These are phyloP conservation scores for Eustoma russellianum DNA, from an alignment of 257 asterid genomes.

Conservation along the genomic window DNA sequence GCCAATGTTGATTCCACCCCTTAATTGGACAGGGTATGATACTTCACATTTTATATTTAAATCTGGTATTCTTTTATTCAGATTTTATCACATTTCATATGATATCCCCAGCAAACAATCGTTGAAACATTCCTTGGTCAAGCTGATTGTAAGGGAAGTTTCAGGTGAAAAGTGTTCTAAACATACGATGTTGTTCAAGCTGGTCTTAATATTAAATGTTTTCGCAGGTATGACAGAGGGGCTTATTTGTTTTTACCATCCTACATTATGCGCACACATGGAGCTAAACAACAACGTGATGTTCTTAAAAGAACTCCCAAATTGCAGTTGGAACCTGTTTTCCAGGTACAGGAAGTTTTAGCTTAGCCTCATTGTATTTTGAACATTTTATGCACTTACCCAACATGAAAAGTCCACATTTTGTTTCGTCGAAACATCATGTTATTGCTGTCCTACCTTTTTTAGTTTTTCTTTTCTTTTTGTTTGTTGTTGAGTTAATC, in stretches of 20 bases:
- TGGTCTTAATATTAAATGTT: not conserved
- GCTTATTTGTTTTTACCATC: slow-evolving; percentile 93
- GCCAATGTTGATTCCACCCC: slow-evolving; percentile 98
- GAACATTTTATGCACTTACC: slow-evolving; percentile 2
- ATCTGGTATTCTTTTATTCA: no score
- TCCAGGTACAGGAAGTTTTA: slow-evolving; percentile 35
- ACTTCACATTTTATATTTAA: not conserved
- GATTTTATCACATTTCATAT: no score
- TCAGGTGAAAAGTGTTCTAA: not conserved
- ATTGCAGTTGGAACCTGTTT: slow-evolving; percentile 61
- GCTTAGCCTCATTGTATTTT: not conserved
- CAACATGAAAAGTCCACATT: not conserved
- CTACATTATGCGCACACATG: slow-evolving; percentile 94
- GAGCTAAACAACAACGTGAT: slow-evolving; percentile 87
- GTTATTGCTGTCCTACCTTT: not conserved
- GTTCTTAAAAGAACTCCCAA: slow-evolving; percentile 65
- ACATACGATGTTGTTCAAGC: slow-evolving; percentile 1
- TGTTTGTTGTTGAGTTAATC: no score
- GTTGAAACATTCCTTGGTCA: no score
- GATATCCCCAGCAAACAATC: no score
- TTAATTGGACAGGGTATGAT: slow-evolving; percentile 84
- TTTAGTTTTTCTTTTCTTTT: not conserved
- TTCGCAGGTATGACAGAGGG: slow-evolving; percentile 74
- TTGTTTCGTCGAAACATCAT: not conserved
- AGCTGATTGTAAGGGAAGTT: no score